Evolutionary conservation across 768 basidiomycete genomes (phyloP), one percentile per base, ranked within the genome.

Genomic region (Pleurotus sapidus): DNA sequence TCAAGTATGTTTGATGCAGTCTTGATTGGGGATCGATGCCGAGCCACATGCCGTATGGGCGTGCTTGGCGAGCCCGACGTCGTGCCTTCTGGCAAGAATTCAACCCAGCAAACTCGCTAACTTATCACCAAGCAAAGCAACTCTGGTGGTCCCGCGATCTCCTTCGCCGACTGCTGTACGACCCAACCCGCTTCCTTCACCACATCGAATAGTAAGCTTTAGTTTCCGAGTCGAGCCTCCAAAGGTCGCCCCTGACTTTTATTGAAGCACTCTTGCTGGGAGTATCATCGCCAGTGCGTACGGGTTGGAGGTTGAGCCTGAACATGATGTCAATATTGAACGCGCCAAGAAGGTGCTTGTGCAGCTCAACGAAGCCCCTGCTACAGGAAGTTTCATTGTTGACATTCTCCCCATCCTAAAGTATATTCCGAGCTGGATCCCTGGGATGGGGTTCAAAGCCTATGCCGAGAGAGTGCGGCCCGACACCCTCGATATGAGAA

Each of bases 31-130:
- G 68, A 20, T 78, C 72, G 70, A 63, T 70, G 43, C 69, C 79
- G 49, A 67, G 67, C 2, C 62, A 72, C 42, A 71, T 77, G 70
- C 69, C 67, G 3, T 80, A 80, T 49, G 74, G 74, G 17, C 64
- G 70, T 30, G 42, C 49, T 27, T 80, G 80, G 80, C 73, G 69
- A 47, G 67, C 68, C 9, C 72, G 73, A 18, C 71, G 80, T 6
- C 69, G 73, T n/a, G 48, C 72, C 7, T 78, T 81, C 60, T 69
- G 72, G 38, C 64, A 74, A 46, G 71, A 79, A 51, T 75, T 80
- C 59, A 72, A 75, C 49, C 61, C 65, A 0, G 62, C 66, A 20
- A 72, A 73, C 2, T 63, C 67, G 1, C 51, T 53, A 11, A 57
- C n/a, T n/a, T n/a, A 67, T 8, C 75, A 74, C 55, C 67, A 70